A percentile compares a stretch with the other conserved stretches of the same genome.
These are phyloP conservation scores for Hansenula sp. DNA, from an alignment of 1,139 yeast species.

Conservation along the genomic window DNA sequence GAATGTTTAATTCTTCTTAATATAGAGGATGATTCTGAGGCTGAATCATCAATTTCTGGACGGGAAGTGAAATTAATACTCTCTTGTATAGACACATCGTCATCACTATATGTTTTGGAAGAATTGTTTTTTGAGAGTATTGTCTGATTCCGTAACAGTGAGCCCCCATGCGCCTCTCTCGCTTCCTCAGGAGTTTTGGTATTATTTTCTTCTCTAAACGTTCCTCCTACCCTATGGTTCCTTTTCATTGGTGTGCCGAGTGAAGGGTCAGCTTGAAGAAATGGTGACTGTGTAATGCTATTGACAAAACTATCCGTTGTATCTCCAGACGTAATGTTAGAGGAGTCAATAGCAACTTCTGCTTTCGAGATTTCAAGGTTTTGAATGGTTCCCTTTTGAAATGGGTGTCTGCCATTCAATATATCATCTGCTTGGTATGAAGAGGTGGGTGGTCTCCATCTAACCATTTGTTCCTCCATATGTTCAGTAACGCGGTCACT, in stretches of 20 bases:
- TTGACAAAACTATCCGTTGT: slow-evolving; percentile 8
- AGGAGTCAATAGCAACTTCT: background rate
- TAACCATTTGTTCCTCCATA: slow-evolving; percentile 48
- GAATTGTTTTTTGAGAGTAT: no score
- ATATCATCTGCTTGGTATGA: slow-evolving; percentile 35
- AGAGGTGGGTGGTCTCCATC: slow-evolving; percentile 51
- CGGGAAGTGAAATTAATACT: slow-evolving; percentile 4
- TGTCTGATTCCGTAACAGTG: no score
- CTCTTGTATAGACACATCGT: slow-evolving; percentile 9
- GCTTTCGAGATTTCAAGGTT: slow-evolving; percentile 5
- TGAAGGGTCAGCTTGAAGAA: background rate
- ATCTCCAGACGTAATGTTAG: background rate
- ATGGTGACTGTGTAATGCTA: slow-evolving; percentile 13
- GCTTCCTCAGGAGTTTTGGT: background rate
- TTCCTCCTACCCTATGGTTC: background rate
- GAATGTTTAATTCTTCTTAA: background rate
- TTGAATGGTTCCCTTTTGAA: slow-evolving; percentile 23
- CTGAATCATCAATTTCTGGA: slow-evolving; percentile 1
- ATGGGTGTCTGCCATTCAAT: slow-evolving; percentile 40
- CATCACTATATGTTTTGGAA: background rate
- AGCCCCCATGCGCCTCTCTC: no score
- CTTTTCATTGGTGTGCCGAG: background rate
- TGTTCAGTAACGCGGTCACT: slow-evolving; percentile 34
- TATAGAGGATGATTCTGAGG: slow-evolving; percentile 11
- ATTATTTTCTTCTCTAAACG: slow-evolving; percentile 1